Conservation (phyloP, 345 rosid species). For the Reutealis trisperma region DNA sequence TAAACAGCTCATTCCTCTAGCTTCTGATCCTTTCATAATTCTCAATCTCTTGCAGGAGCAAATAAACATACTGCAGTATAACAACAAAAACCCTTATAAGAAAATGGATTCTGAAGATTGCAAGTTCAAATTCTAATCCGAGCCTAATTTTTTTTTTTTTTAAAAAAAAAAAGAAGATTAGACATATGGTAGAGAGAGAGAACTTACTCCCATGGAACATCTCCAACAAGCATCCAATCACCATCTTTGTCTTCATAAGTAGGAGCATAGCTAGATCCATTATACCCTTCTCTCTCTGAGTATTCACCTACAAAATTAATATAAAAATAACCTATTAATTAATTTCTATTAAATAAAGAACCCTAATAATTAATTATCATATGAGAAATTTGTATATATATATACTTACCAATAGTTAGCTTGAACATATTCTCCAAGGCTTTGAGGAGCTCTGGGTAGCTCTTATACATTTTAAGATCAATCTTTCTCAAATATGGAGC, state of each 20-base stretch:
- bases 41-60: conserved; percentile 27
- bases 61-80: conserved; percentile 19
- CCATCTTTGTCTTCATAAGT: conserved; percentile 30
- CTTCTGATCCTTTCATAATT: conserved; percentile 26
- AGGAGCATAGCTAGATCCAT: conserved; percentile 23
- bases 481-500: conserved; percentile 34
- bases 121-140: no score
- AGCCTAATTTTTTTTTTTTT: no score
- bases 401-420: conserved; percentile 20
- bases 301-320: conserved; percentile 15
- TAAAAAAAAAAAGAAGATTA: not conserved
- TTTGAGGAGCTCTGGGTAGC: conserved; percentile 29
- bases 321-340: no score
- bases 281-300: conserved; percentile 24
- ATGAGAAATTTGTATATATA: no score
- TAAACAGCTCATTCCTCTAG: conserved; percentile 7
- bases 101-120: no score
- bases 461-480: conserved; percentile 23
- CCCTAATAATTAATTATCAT: not conserved
- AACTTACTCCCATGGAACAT: conserved; percentile 32
- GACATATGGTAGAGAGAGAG: no score
- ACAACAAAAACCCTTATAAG: not conserved
- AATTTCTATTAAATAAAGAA: not conserved
- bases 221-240: conserved; percentile 31
- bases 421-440: conserved; percentile 30